These are phyloP conservation scores for Spinacia oleracea DNA, from an alignment of 179 eudicot genomes.

Conservation along the genomic window DNA sequence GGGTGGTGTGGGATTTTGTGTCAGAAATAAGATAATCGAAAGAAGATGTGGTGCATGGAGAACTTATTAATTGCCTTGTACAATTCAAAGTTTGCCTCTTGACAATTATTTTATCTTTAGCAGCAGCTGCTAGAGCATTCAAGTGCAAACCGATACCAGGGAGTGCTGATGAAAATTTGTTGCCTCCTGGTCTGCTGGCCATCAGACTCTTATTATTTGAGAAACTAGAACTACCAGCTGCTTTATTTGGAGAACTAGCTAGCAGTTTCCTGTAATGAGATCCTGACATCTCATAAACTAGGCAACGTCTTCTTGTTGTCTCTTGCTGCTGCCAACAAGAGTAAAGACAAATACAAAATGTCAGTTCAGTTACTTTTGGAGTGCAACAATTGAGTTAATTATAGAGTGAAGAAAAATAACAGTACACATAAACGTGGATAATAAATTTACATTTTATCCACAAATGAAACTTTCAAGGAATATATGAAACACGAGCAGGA, in stretches of 20 bases:
- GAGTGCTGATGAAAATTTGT: constrained; percentile 42
- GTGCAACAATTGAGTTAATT: neutral
- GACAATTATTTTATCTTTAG: constrained; percentile 51
- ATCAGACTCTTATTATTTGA: constrained; percentile 37
- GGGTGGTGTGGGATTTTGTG: constrained; percentile 33
- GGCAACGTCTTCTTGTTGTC: constrained; percentile 68
- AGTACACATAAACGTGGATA: constrained; percentile 7
- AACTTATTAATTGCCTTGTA: constrained; percentile 49
- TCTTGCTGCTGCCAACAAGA: constrained; percentile 52
- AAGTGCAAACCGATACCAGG: constrained; percentile 93
- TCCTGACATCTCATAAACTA: constrained; percentile 79
- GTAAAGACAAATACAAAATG: constrained; percentile 27
- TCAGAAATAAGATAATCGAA: constrained; percentile 28
- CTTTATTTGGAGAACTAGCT: constrained; percentile 42
- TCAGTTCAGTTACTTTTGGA: constrained; percentile 8
- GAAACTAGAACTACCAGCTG: constrained; percentile 31
- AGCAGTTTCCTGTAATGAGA: constrained; percentile 46
- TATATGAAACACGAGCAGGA: neutral
- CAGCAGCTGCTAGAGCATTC: constrained; percentile 68
- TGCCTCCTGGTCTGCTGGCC: constrained; percentile 38
- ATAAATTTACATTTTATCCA: neutral
- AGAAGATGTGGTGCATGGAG: constrained; percentile 36
- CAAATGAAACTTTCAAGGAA: neutral
- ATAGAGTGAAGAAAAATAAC: neutral
- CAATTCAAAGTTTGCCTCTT: constrained; percentile 44